Percentiles rank a stretch among this genome's conserved stretches.
Evolutionary conservation across 352 stramenopile genomes (phyloP).

Genomic region (Globisporangium middletonii): DNA sequence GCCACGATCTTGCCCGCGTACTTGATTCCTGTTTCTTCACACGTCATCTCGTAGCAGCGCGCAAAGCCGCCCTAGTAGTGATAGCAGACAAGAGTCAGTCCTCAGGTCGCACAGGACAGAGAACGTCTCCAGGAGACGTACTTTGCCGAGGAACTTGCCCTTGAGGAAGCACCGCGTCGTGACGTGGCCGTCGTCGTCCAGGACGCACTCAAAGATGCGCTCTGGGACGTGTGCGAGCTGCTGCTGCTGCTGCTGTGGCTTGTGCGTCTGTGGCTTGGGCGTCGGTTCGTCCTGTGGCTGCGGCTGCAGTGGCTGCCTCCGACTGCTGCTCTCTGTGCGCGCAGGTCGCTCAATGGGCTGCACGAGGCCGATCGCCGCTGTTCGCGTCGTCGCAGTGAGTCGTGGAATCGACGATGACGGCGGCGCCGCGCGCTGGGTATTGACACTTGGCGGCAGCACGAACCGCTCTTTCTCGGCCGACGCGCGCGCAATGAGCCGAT

Average conservation of each 20-base stretch:
- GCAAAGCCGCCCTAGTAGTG: conserved; percentile 91
- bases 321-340: background rate
- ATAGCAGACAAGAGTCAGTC: background rate
- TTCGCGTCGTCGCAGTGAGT: conserved; percentile 3
- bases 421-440: conserved; percentile 7
- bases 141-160: conserved; percentile 93
- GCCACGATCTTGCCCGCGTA: conserved; percentile 98
- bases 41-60: conserved; percentile 95
- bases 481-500: background rate
- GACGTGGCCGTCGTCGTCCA: conserved; percentile 45
- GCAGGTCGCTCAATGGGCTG: conserved; percentile 3
- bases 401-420: background rate
- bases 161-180: conserved; percentile 83
- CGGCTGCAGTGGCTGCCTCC: background rate
- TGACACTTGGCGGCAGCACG: conserved; percentile 9
- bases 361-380: conserved; percentile 7
- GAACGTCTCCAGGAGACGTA: conserved; percentile 12
- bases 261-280: conserved; percentile 1
- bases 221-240: conserved; percentile 29
- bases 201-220: conserved; percentile 59
- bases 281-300: conserved; percentile 2
- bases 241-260: background rate
- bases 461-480: background rate
- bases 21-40: conserved; percentile 87
- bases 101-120: too few species aligned